Evolutionary conservation across 2,329 filamentous ascomycete species (phyloP).

Genomic region (Trichoderma pleuroti): DNA sequence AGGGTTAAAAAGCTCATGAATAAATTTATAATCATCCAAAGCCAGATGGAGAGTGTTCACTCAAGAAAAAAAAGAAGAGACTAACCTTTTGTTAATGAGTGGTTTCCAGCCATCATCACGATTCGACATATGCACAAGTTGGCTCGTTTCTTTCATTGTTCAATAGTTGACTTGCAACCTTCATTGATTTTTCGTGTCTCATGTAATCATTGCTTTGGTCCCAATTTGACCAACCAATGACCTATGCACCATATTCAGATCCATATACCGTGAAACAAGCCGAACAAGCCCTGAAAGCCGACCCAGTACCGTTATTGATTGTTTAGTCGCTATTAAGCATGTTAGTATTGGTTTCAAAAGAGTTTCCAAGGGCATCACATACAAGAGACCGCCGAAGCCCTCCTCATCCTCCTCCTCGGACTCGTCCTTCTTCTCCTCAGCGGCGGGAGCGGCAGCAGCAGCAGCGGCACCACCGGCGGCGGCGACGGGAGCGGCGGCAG

Average conservation of each 20-base stretch:
- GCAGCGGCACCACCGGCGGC: constrained; percentile 52
- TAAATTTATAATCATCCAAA: constrained; percentile 55
- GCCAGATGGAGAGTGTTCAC: constrained; percentile 24
- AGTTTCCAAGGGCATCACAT: constrained; percentile 30
- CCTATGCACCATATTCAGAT: constrained; percentile 46
- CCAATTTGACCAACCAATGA: constrained; percentile 44
- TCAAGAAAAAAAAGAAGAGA: constrained; percentile 25
- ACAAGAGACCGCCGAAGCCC: constrained; percentile 81
- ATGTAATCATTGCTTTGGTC: constrained; percentile 33
- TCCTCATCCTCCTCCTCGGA: constrained; percentile 65
- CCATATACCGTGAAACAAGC: constrained; percentile 44
- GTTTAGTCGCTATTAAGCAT: constrained; percentile 49
- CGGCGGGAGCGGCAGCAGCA: constrained; percentile 49
- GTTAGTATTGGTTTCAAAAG: constrained; percentile 36
- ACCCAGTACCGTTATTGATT: constrained; percentile 38
- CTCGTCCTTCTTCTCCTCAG: constrained; percentile 63
- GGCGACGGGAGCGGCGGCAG: constrained; percentile 71
- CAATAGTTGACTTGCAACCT: constrained; percentile 24
- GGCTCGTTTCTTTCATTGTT: background rate
- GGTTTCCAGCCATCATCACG: constrained; percentile 1
- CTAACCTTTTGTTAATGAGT: constrained; percentile 42
- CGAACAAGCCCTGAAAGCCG: constrained; percentile 39
- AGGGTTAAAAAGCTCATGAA: constrained; percentile 69
- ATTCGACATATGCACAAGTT: constrained; percentile 7
- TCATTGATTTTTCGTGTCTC: constrained; percentile 30